A percentile compares a stretch with the other conserved stretches of the same genome.
Conservation (phyloP, 345 rosid species). For the Salix arbutifolia region DNA sequence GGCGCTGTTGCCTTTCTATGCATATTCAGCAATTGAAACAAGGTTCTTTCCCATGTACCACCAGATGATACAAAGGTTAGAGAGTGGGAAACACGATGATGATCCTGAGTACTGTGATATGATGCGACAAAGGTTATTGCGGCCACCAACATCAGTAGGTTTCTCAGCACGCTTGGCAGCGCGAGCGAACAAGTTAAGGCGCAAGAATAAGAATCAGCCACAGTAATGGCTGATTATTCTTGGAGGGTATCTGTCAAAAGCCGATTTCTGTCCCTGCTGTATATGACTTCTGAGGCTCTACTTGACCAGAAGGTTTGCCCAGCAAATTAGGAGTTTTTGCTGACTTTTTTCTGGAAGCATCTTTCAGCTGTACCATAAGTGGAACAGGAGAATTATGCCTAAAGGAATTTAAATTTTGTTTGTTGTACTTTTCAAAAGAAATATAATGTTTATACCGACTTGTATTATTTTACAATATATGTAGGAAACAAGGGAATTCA, state of each 20-base stretch:
- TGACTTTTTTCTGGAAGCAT: neutral
- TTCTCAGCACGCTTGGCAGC: slow-evolving; percentile 61
- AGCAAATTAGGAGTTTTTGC: neutral
- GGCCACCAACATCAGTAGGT: slow-evolving; percentile 65
- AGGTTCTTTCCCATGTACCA: slow-evolving; percentile 93
- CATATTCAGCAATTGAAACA: slow-evolving; percentile 59
- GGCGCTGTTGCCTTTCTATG: slow-evolving; percentile 60
- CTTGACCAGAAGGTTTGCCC: neutral
- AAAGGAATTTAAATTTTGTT: slow-evolving; percentile 13
- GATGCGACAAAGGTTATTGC: slow-evolving; percentile 71
- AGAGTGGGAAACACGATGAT: slow-evolving; percentile 57
- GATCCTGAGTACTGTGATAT: slow-evolving; percentile 67
- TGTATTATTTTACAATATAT: neutral
- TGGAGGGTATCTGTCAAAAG: neutral
- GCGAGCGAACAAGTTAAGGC: neutral
- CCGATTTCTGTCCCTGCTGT: neutral
- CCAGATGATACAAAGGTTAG: slow-evolving; percentile 80
- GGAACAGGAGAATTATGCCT: neutral
- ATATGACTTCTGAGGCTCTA: neutral
- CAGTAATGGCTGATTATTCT: slow-evolving; percentile 5
- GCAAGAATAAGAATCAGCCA: slow-evolving; percentile 4
- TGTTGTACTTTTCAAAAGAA: neutral
- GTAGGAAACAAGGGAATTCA: neutral
- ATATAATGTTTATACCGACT: neutral
- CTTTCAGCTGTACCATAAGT: slow-evolving; percentile 1